Evolutionary conservation across 202 grass and related monocot species (phyloP).

Genomic region (Musa balbisiana): DNA sequence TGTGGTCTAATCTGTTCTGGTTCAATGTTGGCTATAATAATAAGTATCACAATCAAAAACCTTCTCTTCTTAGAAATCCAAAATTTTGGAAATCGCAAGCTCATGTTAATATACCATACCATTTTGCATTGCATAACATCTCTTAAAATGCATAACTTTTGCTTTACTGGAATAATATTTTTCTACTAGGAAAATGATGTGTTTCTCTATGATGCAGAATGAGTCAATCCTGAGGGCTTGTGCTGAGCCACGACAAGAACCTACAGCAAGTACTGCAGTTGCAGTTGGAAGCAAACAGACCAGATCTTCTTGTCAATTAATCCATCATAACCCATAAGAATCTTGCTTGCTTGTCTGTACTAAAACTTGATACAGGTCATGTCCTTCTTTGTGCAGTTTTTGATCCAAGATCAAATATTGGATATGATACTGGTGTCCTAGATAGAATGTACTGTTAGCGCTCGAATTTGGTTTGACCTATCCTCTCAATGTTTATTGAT

Average conservation of each 20-base stretch:
- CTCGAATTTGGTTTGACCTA: no score
- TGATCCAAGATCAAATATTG: not conserved
- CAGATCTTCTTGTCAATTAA: not conserved
- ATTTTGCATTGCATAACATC: not conserved
- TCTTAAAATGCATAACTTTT: not conserved
- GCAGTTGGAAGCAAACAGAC: not conserved
- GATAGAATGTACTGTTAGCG: no score
- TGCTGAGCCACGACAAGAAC: not conserved
- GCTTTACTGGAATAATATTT: not conserved
- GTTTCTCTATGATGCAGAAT: not conserved
- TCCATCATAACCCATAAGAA: not conserved
- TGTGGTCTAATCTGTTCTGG: not conserved
- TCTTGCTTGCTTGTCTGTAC: not conserved
- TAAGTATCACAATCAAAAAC: not conserved
- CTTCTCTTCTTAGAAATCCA: not conserved
- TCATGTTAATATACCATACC: not conserved
- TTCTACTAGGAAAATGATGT: not conserved
- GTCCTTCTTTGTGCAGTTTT: not conserved
- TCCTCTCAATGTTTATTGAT: no score
- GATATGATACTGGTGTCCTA: not conserved
- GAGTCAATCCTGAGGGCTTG: constrained; percentile 2
- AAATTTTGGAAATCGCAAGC: not conserved
- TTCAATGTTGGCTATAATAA: not conserved
- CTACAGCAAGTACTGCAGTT: not conserved
- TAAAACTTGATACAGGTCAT: no score